A percentile compares a stretch with the other conserved stretches of the same genome.
Evolutionary conservation across 1,139 yeast genomes (phyloP).

Genomic region (Nakaseomyces delphensis): DNA sequence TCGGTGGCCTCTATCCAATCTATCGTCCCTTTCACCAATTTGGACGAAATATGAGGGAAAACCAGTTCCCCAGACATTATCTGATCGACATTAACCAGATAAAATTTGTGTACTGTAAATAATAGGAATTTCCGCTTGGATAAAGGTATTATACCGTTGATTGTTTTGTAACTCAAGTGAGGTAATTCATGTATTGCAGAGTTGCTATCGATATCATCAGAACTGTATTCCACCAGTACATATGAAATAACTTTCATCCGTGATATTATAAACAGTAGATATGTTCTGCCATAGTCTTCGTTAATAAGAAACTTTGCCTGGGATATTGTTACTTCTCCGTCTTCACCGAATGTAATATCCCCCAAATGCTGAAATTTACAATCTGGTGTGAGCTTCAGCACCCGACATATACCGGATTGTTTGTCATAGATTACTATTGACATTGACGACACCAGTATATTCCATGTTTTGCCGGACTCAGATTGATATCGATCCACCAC

Average conservation of each 20-base stretch:
- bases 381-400: background rate
- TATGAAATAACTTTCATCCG: background rate
- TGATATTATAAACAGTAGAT: background rate
- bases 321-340: background rate
- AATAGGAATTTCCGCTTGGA: background rate
- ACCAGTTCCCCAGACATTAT: conserved; percentile 26
- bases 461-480: background rate
- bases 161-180: background rate
- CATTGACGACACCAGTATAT: background rate
- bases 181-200: conserved; percentile 1
- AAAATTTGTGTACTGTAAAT: conserved; percentile 3
- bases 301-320: background rate
- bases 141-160: conserved; percentile 1
- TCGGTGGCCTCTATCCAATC: conserved; percentile 18
- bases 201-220: background rate
- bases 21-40: conserved; percentile 14
- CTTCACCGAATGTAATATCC: background rate
- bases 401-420: background rate
- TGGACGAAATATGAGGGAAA: conserved; percentile 11
- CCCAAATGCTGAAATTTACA: background rate
- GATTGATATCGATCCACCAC: background rate
- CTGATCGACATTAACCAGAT: conserved; percentile 23
- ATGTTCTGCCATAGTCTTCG: background rate
- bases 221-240: background rate
- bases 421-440: background rate